Base-by-base conservation (phyloP, 768 basidiomycete species). In the Lanmaoa rubissima region DNA sequence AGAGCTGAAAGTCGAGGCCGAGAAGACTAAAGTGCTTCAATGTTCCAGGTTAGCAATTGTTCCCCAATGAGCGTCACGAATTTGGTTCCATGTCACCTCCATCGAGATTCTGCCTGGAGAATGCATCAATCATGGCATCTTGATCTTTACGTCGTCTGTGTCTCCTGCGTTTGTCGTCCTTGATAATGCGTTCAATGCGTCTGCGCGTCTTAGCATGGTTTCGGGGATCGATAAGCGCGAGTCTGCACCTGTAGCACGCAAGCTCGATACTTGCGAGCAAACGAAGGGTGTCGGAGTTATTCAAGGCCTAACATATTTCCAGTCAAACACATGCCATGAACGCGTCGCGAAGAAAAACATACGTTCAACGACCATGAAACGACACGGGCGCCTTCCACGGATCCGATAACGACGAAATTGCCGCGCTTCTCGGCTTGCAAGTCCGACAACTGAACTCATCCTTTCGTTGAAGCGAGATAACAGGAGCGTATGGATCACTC, bases 331-430 rank as follows among this genome's bases (percentile, higher is more conserved):
- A 32, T 47, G 42, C 12, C 42, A 41, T 43, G 39, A 47, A 58
- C 40, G 34, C 47, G 52, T 51, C 28, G 44, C 43, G n/a, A 58
- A 49, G 42, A 43, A 39, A 24, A 54, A 43, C 85, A 54, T 63
- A 90, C 90, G 65, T 92, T 92, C 57, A 92, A 69, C 32, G 91
- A 92, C 90, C 90, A 93, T 14, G 91, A 92, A 34, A 92, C 76
- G 40, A 93, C 90, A 41, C 81, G 82, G 40, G 78, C 68, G 21
- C 83, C 85, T 56, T 92, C 88, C 21, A 93, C 84, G 53, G 87
- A 88, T 42, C 88, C 86, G 52, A 93, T 82, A 28, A 93, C 89
- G 21, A 93, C 86, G 66, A 93, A 93, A 69, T 92, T 92, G 51
- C 91, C 91, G 60, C 91, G 82, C 73, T 89, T 90, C 73, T 93